Evolutionary conservation across 495 filamentous ascomycete genomes (phyloP), one percentile per base, ranked within the genome.

Genomic region (Penicillium soppii): DNA sequence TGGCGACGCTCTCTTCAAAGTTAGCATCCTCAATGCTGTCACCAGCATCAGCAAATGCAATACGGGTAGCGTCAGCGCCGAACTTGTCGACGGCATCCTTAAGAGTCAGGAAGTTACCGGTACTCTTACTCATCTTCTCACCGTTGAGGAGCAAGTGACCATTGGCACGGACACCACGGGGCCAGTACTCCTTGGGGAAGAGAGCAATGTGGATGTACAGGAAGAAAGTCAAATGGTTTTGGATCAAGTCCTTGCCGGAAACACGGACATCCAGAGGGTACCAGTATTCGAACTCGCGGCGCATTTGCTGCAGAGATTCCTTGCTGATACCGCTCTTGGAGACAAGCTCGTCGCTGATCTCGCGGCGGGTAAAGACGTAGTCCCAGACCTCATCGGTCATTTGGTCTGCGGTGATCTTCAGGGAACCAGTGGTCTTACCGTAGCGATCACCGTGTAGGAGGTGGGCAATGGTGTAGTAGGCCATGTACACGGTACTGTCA

Each of bases 381-480:
- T 98, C 92, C 92, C 92, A 98, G 26, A 96, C 88, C 55, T 95
- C 92, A 58, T 97, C 92, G 30, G 77, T 90, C 90, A 98, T 94
- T 70, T 97, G 89, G 10, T 91, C 87, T 1, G 92, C 75, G 29
- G 77, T 84, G 53, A 96, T 75, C 49, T 82, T 73, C 20, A 85
- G 71, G 23, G 78, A 65, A 43, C 92, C 92, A 43, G 78, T 74
- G 44, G 83, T 76, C 52, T 82, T 83, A 15, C 92, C 92, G 54
- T 88, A 96, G 22, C 91, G 82, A 59, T 90, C 86, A 39, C 73
- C 81, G 71, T 95, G 91, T 19, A 98, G 82, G 56, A 86, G 80
- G 67, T 96, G 92, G 9, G 89, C 85, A 54, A 98, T 83, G 7
- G 94, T 96, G 73, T 98, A 98, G 74, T 97, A 98, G 13, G 91